These are phyloP conservation scores for Rhizopus microsporus DNA, from an alignment of 371 early-diverging fungal species.

Conservation along the genomic window DNA sequence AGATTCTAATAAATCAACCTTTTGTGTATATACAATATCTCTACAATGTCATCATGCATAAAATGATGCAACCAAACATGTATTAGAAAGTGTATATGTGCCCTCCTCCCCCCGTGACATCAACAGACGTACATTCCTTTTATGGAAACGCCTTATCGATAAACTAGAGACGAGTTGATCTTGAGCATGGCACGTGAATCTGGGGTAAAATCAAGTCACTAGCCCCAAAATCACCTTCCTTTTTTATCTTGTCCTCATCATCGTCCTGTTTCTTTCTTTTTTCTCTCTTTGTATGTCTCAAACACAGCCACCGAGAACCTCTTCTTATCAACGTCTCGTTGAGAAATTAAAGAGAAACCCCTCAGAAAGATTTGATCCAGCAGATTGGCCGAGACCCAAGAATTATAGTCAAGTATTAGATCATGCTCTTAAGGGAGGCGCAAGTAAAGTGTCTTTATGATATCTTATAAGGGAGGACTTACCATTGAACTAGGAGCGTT, in stretches of 20 bases:
- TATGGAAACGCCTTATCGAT: too few species aligned
- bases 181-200: conserved; percentile 9
- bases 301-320: conserved; percentile 20
- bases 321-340: conserved; percentile 45
- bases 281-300: conserved; percentile 3
- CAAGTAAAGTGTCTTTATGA: conserved; percentile 33
- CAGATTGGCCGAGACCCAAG: conserved; percentile 43
- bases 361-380: conserved; percentile 31
- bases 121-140: too few species aligned
- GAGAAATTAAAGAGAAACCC: conserved; percentile 42
- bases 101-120: too few species aligned
- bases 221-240: conserved; percentile 5
- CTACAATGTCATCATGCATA: too few species aligned
- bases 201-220: conserved; percentile 19
- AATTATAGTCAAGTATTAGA: conserved; percentile 33
- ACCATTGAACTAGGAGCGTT: conserved; percentile 38
- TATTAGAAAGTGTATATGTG: too few species aligned
- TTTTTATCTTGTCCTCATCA: background rate
- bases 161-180: too few species aligned
- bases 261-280: background rate
- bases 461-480: background rate
- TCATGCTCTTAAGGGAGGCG: conserved; percentile 52
- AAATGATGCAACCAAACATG: background rate
- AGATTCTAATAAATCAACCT: too few species aligned
- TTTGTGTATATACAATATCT: too few species aligned